phyloP scores from a whole-genome alignment of 805 yeast genomes.

The Candida montana region DNA sequence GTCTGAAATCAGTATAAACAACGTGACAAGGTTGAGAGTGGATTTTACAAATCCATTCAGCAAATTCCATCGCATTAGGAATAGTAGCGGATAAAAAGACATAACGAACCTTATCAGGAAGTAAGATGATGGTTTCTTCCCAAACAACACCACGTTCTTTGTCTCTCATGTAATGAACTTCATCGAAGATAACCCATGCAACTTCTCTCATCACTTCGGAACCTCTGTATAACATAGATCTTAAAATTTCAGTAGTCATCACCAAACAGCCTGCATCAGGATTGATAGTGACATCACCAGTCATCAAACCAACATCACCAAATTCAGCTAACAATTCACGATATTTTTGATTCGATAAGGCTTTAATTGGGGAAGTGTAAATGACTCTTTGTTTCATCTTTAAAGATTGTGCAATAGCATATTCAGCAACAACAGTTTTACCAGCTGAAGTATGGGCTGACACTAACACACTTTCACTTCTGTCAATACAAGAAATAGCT shows the following conservation, averaged over 20 bases:
- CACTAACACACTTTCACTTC: slow-evolving; percentile 90
- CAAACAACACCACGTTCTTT: slow-evolving; percentile 98
- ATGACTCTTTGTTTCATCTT: slow-evolving; percentile 93
- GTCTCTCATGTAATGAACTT: slow-evolving; percentile 98
- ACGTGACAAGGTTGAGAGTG: slow-evolving; percentile 97
- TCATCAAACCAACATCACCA: slow-evolving; percentile 94
- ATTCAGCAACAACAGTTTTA: slow-evolving; percentile 96
- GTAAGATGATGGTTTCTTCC: slow-evolving; percentile 95
- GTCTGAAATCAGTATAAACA: slow-evolving; percentile 97
- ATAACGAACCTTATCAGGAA: slow-evolving; percentile 94
- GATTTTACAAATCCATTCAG: slow-evolving; percentile 95
- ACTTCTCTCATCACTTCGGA: slow-evolving; percentile 98
- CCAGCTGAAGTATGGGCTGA: slow-evolving; percentile 99
- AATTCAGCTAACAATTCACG: slow-evolving; percentile 88
- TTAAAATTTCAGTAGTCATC: slow-evolving; percentile 96
- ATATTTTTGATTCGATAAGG: slow-evolving; percentile 83
- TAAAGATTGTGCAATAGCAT: slow-evolving; percentile 93
- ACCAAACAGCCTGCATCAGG: slow-evolving; percentile 98
- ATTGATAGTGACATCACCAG: slow-evolving; percentile 98
- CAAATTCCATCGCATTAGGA: slow-evolving; percentile 97
- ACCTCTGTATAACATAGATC: slow-evolving; percentile 96
- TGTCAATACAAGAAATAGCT: slow-evolving; percentile 90
- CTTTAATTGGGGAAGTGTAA: slow-evolving; percentile 93
- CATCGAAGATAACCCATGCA: slow-evolving; percentile 98
- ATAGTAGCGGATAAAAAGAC: slow-evolving; percentile 94